Evolutionary conservation across 441 rosid genomes (phyloP).

Genomic region (Sinapis alba): DNA sequence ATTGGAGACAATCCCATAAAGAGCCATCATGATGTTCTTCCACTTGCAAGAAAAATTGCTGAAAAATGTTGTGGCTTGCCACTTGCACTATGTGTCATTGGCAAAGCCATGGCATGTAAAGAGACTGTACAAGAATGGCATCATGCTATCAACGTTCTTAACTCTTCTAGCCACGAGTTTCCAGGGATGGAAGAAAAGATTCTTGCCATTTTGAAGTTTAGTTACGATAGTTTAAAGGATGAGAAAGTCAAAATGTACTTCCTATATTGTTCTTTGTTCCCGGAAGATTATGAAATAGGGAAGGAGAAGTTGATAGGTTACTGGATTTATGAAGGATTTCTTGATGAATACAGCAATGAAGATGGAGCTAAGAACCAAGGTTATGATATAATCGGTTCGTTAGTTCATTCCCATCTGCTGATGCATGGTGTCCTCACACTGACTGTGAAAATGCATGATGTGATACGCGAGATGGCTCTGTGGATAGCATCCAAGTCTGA

Average conservation of each 20-base stretch:
- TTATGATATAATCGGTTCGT: background rate
- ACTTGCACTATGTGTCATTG: background rate
- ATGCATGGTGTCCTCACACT: background rate
- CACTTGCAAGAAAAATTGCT: background rate
- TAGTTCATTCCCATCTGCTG: background rate
- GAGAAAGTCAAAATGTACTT: constrained; percentile 26
- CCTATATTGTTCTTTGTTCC: constrained; percentile 39
- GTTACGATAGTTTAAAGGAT: constrained; percentile 36
- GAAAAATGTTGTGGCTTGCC: background rate
- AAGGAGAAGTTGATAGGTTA: background rate
- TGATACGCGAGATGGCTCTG: background rate
- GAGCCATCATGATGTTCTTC: background rate
- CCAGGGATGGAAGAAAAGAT: constrained; percentile 4
- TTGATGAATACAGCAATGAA: background rate
- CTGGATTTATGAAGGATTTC: background rate
- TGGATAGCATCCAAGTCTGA: background rate
- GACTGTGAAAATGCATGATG: background rate
- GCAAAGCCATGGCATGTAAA: background rate
- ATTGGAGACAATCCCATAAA: background rate
- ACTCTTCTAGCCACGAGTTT: background rate
- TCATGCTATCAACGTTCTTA: background rate
- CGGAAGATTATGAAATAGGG: constrained; percentile 19
- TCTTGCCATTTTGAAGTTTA: constrained; percentile 28
- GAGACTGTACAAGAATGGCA: background rate
- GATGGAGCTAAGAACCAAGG: background rate